Evolutionary conservation across 1,284 basidiomycete species (phyloP), one percentile per base, ranked within the genome.

Genomic region (Austroboletus olivaceoglutinosus): DNA sequence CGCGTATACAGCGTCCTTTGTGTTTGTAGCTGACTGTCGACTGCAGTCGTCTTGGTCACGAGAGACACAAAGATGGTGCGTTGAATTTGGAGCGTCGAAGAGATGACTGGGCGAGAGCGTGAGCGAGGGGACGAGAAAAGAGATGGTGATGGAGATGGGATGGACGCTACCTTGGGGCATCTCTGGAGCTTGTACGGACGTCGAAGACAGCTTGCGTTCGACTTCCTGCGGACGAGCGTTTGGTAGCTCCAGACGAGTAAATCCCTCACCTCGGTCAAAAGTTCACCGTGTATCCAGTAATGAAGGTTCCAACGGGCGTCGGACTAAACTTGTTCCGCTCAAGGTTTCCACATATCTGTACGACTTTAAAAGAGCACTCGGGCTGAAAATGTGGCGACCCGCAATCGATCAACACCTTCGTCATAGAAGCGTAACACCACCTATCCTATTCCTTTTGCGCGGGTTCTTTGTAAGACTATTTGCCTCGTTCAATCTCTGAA

Each of bases 31-130:
- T 89, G 86, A 2, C 77, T 75, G 52, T 90, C 83, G 7, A 89
- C 68, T 2, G 79, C 72, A 12, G 88, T 87, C 2, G 85, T 85
- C 67, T 83, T 87, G 56, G 76, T 78, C 6, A 87, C 88, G 29
- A 90, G 77, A 4, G 85, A 75, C 22, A 89, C 76, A 68, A 89
- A 90, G 3, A 82, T 85, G 7, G 78, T 73, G 57, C 90, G 82
- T 67, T 90, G 87, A 4, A 84, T 83, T 65, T 89, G 85, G 21
- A 91, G 72, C 10, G 86, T 86, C 3, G 85, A 76, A 6, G 84
- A 73, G 51, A 91, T 85, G 39, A 78, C 88, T 89, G 37, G 2
- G 34, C 15, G 9, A 38, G 33, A 16, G 37, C 4, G 11, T 6
- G 13, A 15, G 11, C 0, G 8, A 18, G 25, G 10, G 25, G 25